Conservation (phyloP, 2,329 filamentous ascomycete genomes). For the Fusarium gaditjirri region DNA sequence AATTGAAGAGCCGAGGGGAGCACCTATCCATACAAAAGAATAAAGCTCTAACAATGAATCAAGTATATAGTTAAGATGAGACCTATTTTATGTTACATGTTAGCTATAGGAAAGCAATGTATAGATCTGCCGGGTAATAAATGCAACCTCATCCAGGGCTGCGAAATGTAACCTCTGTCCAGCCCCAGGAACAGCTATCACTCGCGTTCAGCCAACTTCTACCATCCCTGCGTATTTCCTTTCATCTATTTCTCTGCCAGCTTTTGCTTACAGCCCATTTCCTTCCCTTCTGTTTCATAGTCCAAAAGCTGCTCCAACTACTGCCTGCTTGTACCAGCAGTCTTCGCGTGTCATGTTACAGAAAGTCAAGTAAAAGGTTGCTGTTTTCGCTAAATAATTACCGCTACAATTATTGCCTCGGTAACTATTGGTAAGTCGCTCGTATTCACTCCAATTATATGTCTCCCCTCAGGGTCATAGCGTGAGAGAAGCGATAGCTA, state of each 20-base stretch:
- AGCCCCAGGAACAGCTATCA: rapidly evolving
- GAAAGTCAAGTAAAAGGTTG: rapidly evolving
- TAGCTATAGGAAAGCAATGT: not conserved
- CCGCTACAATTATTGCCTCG: not conserved
- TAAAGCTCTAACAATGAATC: too few species aligned
- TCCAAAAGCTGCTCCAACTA: not conserved
- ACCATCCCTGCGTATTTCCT: not conserved
- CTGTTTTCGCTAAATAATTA: not conserved
- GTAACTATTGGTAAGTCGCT: too few species aligned
- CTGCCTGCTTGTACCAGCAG: rapidly evolving
- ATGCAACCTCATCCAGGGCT: too few species aligned
- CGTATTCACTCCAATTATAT: not conserved
- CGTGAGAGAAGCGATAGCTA: not conserved
- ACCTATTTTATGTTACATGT: too few species aligned
- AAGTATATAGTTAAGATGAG: too few species aligned
- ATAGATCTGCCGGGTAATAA: not conserved
- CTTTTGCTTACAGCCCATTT: not conserved
- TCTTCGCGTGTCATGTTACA: not conserved
- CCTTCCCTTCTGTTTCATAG: not conserved
- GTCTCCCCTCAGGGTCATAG: too few species aligned
- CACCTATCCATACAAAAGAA: too few species aligned
- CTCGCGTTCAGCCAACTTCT: rapidly evolving
- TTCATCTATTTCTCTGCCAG: not conserved
- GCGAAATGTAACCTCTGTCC: not conserved
- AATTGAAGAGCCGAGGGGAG: too few species aligned